phyloP scores from a whole-genome alignment of 2,329 filamentous ascomycete species.

The Elsinoe arachidis region DNA sequence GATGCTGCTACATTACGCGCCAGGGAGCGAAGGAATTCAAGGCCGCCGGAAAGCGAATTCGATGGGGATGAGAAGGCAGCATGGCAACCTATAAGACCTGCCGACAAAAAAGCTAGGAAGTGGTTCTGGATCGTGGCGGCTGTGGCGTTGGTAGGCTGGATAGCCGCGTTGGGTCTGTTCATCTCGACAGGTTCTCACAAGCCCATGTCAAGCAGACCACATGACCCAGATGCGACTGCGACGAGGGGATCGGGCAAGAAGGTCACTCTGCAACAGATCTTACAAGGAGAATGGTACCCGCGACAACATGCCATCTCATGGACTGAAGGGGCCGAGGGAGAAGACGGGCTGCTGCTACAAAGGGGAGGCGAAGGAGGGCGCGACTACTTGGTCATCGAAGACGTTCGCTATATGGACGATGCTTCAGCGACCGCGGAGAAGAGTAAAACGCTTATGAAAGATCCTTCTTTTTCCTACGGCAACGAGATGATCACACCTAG shows the following conservation, averaged over 20 bases:
- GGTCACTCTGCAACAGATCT: slow-evolving; percentile 63
- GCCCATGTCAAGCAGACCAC: slow-evolving; percentile 53
- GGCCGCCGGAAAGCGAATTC: slow-evolving; percentile 32
- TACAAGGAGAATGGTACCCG: slow-evolving; percentile 57
- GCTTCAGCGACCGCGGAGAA: slow-evolving; percentile 37
- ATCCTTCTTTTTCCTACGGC: slow-evolving; percentile 51
- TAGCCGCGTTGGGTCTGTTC: slow-evolving; percentile 58
- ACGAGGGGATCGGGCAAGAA: slow-evolving; percentile 59
- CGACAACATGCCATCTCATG: slow-evolving; percentile 60
- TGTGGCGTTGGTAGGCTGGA: slow-evolving; percentile 59
- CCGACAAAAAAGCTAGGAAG: slow-evolving; percentile 58
- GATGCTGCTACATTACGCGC: slow-evolving; percentile 41
- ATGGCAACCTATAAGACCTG: slow-evolving; percentile 32
- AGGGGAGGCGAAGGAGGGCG: slow-evolving; percentile 51
- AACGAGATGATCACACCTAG: slow-evolving; percentile 48
- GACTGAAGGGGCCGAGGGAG: slow-evolving; percentile 64
- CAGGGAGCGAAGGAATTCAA: slow-evolving; percentile 38
- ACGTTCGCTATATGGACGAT: slow-evolving; percentile 55
- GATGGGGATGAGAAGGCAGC: slow-evolving; percentile 45
- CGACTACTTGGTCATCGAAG: slow-evolving; percentile 76
- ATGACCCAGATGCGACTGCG: slow-evolving; percentile 59
- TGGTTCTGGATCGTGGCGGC: slow-evolving; percentile 52
- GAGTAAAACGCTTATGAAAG: slow-evolving; percentile 67
- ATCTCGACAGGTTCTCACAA: slow-evolving; percentile 57
- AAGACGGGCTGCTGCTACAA: slow-evolving; percentile 81